Evolutionary conservation across 208 protist genomes (phyloP), one percentile per base, ranked within the genome.

Genomic region (Leishmania tropica): DNA sequence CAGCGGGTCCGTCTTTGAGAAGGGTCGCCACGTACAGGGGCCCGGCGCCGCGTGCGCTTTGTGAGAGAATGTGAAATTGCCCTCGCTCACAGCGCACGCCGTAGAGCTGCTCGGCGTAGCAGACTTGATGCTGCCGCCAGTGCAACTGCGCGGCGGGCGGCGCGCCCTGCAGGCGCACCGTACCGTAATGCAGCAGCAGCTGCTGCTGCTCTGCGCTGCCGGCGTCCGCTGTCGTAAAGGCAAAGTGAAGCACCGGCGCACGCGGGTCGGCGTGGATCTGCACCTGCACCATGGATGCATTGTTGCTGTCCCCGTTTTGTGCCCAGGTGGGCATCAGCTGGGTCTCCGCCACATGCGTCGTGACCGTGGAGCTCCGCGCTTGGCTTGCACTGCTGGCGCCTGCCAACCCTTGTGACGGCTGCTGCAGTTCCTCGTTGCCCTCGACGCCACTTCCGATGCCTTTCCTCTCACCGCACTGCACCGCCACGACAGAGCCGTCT

Each of bases 31-130:
- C 76, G 82, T 85, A 87, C 28, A 96, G 84, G 2, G 89, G 89
- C 24, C 87, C 86, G 40, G 54, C 75, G n/a, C 90, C 90, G n/a
- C 82, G 76, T 48, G 86, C 58, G 13, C 79, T 80, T 76, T 96
- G 90, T 2, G 92, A 90, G 71, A 96, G 85, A 6, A 93, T 70
- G 79, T 94, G 86, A 81, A 88, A 92, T 51, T 75, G 83, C 1
- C 88, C 86, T 37, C 81, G 48, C 75, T 92, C 81, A 48, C 83
- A 83, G 58, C 83, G 88, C 67, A 92, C 72, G 37, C 88, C 88
- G 79, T 88, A 90, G 28, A 92, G 79, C 51, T 77, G 67, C 72
- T 90, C 88, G 21, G 74, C 76, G 75, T 83, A 90, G 3, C 48
- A 35, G 60, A 85, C 68, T 71, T 51, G 58, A 54, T 82, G 77